Percentiles rank a stretch among this genome's conserved stretches.
These are phyloP conservation scores for Xylaria polymorpha DNA, from an alignment of 2,329 filamentous ascomycete species.

Conservation along the genomic window DNA sequence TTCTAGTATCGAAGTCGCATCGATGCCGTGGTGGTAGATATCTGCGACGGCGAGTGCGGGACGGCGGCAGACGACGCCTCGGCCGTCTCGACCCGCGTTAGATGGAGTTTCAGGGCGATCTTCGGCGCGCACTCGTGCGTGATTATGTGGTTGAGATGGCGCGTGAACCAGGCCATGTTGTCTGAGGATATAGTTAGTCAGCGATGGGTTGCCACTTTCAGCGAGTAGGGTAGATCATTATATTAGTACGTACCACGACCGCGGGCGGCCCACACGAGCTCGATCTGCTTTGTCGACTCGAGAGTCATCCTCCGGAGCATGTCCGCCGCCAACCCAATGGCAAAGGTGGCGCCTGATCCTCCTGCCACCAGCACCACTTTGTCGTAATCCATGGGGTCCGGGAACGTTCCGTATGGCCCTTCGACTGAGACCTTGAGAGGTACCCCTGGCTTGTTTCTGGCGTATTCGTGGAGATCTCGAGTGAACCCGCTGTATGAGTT, in stretches of 20 bases:
- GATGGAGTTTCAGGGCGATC: slow-evolving; percentile 54
- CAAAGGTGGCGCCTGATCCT: slow-evolving; percentile 71
- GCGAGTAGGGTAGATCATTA: background rate
- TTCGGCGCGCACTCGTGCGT: slow-evolving; percentile 54
- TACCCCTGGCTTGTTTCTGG: slow-evolving; percentile 60
- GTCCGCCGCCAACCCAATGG: slow-evolving; percentile 61
- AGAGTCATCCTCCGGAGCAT: slow-evolving; percentile 57
- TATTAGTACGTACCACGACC: slow-evolving; percentile 57
- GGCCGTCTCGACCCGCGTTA: slow-evolving; percentile 47
- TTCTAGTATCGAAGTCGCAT: slow-evolving; percentile 31
- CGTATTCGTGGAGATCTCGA: slow-evolving; percentile 63
- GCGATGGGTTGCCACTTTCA: background rate
- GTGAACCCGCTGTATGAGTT: slow-evolving; percentile 70
- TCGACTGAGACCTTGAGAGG: slow-evolving; percentile 65
- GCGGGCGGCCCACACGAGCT: slow-evolving; percentile 63
- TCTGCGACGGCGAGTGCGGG: slow-evolving; percentile 30
- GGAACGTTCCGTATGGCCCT: slow-evolving; percentile 68
- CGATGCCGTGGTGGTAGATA: slow-evolving; percentile 29
- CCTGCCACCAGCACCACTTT: slow-evolving; percentile 70
- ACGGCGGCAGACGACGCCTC: slow-evolving; percentile 19
- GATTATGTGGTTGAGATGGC: slow-evolving; percentile 54
- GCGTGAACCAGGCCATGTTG: slow-evolving; percentile 53
- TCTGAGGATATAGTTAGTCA: slow-evolving; percentile 42
- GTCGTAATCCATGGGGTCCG: slow-evolving; percentile 63
- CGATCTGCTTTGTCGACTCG: slow-evolving; percentile 54